Evolutionary conservation across 129 eudicot species (phyloP).

Genomic region (Oenanthe sinensis): DNA sequence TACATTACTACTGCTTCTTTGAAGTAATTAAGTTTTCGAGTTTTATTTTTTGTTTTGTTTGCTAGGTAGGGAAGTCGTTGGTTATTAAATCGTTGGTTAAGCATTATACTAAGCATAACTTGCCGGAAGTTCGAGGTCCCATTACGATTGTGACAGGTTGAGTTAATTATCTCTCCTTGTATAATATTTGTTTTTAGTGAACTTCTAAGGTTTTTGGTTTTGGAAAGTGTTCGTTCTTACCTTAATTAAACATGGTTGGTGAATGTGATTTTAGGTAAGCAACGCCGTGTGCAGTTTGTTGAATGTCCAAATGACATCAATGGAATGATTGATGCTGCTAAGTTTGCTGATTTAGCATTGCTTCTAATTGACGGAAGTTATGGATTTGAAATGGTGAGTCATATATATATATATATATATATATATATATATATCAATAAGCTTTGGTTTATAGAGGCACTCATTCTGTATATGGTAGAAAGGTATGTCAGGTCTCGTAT

Average conservation of each 20-base stretch:
- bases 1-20: too few relatives aligned
- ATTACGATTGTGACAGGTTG: slow-evolving; percentile 83
- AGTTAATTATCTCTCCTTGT: slow-evolving; percentile 13
- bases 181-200: neutral
- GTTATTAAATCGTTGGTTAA: slow-evolving; percentile 77
- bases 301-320: slow-evolving; percentile 96
- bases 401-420: neutral
- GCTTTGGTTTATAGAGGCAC: neutral
- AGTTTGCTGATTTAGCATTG: slow-evolving; percentile 79
- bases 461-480: neutral
- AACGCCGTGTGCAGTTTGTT: slow-evolving; percentile 78
- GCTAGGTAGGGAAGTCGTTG: slow-evolving; percentile 83
- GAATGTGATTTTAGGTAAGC: slow-evolving; percentile 45
- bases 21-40: too few relatives aligned
- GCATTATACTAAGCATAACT: slow-evolving; percentile 79
- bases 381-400: slow-evolving; percentile 94
- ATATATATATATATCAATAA: neutral
- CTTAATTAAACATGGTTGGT: neutral
- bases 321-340: slow-evolving; percentile 95
- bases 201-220: neutral
- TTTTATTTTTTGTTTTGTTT: neutral
- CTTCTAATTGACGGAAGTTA: slow-evolving; percentile 91
- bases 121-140: slow-evolving; percentile 84
- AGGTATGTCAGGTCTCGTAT: neutral
- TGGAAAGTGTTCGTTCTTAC: neutral